phyloP scores from a whole-genome alignment of 768 basidiomycete species.

The Xerocomellus amylosporus region DNA sequence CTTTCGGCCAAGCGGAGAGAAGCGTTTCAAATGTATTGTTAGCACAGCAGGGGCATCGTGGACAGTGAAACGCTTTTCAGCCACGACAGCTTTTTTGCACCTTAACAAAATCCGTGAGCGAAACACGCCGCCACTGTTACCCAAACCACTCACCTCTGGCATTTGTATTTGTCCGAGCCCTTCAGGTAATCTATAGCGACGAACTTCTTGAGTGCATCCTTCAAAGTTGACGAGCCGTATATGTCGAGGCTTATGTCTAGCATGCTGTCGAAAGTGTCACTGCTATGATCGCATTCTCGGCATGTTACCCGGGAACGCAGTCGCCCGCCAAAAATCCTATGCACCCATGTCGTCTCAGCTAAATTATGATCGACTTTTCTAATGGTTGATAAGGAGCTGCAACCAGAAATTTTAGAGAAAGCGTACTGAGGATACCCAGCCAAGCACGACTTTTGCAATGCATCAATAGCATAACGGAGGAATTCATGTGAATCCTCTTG shows the following conservation, averaged over 20 bases:
- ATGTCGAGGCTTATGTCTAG: constrained; percentile 94
- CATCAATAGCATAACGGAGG: constrained; percentile 90
- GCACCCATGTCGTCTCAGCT: constrained; percentile 89
- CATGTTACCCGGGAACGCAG: constrained; percentile 91
- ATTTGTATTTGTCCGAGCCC: constrained; percentile 95
- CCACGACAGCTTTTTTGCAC: constrained; percentile 88
- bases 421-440: constrained; percentile 69
- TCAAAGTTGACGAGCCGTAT: constrained; percentile 54
- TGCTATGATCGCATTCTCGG: constrained; percentile 74
- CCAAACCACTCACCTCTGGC: constrained; percentile 80
- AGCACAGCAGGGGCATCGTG: constrained; percentile 85
- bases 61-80: constrained; percentile 87
- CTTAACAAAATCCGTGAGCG: constrained; percentile 39
- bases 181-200: constrained; percentile 77
- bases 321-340: constrained; percentile 90
- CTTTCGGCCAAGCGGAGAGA: constrained; percentile 88
- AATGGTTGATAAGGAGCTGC: constrained; percentile 10
- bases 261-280: constrained; percentile 95
- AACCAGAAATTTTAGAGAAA: neutral
- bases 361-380: constrained; percentile 71
- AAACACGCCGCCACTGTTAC: neutral
- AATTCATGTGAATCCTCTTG: constrained; percentile 99
- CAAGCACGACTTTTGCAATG: constrained; percentile 81
- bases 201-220: constrained; percentile 76
- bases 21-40: constrained; percentile 93